phyloP scores from a whole-genome alignment of 2,329 filamentous ascomycete species.

The Colletotrichum tabaci region DNA sequence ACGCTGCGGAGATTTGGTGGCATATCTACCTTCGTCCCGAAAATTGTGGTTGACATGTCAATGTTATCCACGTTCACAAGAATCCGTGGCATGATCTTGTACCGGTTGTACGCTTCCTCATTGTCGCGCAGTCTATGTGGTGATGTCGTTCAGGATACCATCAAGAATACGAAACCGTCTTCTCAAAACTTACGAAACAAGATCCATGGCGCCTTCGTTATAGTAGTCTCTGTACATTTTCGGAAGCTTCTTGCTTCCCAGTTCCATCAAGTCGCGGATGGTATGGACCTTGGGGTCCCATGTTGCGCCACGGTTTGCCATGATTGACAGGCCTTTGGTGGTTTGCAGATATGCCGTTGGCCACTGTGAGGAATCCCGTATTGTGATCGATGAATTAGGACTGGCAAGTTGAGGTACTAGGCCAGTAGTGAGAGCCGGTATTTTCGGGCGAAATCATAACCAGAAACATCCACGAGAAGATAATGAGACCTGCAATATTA shows the following conservation, averaged over 20 bases:
- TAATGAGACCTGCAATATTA: not conserved
- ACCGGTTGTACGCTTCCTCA: slow-evolving; percentile 64
- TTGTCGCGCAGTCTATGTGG: slow-evolving; percentile 62
- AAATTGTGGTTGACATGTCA: slow-evolving; percentile 58
- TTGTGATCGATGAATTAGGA: not conserved
- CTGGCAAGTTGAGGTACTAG: not conserved
- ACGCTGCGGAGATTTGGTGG: too few species aligned
- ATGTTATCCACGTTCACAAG: slow-evolving; percentile 56
- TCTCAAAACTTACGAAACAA: slow-evolving; percentile 56
- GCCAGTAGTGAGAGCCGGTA: too few species aligned
- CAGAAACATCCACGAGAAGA: not conserved
- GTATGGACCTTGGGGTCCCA: slow-evolving; percentile 35
- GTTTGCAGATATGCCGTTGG: not conserved
- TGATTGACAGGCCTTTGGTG: not conserved
- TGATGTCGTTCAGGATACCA: slow-evolving; percentile 40
- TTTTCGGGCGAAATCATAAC: not conserved
- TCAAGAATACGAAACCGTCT: not conserved
- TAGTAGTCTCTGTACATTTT: slow-evolving; percentile 66
- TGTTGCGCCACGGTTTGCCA: slow-evolving; percentile 40
- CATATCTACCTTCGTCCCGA: slow-evolving; percentile 53
- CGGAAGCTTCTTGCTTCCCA: slow-evolving; percentile 56
- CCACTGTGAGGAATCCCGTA: not conserved
- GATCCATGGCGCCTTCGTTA: slow-evolving; percentile 70
- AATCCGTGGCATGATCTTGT: slow-evolving; percentile 64
- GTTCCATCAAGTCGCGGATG: slow-evolving; percentile 55